These are phyloP conservation scores for Agarophyton chilense DNA, from an alignment of 23 red algal genomes.

Conservation along the genomic window DNA sequence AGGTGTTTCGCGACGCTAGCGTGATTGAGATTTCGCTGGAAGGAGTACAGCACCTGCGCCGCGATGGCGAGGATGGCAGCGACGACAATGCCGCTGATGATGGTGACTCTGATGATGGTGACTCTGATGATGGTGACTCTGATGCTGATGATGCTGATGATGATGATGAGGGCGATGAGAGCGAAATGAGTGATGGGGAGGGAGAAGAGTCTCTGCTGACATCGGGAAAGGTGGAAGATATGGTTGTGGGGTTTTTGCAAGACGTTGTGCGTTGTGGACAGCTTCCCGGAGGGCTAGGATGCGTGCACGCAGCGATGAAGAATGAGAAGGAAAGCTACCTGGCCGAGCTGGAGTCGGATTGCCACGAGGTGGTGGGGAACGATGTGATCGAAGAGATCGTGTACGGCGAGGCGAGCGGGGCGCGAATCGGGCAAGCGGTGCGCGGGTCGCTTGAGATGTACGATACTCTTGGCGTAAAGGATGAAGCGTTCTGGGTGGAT, in stretches of 20 bases:
- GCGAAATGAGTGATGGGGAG: constrained; percentile 43
- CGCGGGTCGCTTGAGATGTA: constrained; percentile 45
- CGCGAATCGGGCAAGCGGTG: constrained; percentile 18
- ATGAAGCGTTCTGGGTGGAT: constrained; percentile 67
- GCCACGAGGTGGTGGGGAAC: constrained; percentile 38
- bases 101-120: not conserved
- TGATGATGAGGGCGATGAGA: constrained; percentile 16
- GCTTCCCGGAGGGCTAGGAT: constrained; percentile 41
- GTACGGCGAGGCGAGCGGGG: not conserved
- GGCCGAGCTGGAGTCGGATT: constrained; percentile 56
- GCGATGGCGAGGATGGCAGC: constrained; percentile 25
- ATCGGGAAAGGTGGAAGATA: constrained; percentile 44
- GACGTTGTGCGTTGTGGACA: constrained; percentile 33
- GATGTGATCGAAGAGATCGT: constrained; percentile 62
- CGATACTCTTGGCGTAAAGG: constrained; percentile 8
- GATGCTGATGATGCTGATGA: not conserved
- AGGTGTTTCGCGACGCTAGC: constrained; percentile 54
- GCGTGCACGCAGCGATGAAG: constrained; percentile 57
- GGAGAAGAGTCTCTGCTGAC: constrained; percentile 36
- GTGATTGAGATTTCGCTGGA: constrained; percentile 35
- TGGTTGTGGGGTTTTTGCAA: constrained; percentile 44
- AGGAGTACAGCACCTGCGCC: constrained; percentile 18
- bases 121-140: not conserved
- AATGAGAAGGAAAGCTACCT: constrained; percentile 55
- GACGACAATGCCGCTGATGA: constrained; percentile 2